phyloP scores from a whole-genome alignment of 331 rosid species.

The Cydonia oblonga region DNA sequence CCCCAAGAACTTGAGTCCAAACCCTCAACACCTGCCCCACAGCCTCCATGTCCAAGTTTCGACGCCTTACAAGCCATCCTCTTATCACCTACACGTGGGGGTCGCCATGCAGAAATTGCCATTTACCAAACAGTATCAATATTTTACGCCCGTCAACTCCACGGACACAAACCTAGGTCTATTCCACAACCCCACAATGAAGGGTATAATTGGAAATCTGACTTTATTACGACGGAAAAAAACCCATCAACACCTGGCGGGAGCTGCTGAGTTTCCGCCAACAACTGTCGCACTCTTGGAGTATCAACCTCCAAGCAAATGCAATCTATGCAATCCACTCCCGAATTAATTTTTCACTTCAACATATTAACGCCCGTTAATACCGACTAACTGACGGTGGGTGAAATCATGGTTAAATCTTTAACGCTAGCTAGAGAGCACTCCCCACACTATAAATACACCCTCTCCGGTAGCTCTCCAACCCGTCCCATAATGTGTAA shows the following conservation, averaged over 20 bases:
- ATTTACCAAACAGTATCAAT: not conserved
- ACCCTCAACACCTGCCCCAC: not conserved
- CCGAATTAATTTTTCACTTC: not conserved
- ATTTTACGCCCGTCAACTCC: not conserved
- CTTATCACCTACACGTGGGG: conserved; percentile 6
- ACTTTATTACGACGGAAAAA: not conserved
- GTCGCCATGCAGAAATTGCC: not conserved
- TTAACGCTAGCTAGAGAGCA: not conserved
- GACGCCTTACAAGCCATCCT: not conserved
- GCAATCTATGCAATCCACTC: not conserved
- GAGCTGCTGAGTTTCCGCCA: not conserved
- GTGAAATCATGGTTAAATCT: not conserved
- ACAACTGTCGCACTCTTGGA: conserved; percentile 19
- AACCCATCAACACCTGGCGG: conserved; percentile 11
- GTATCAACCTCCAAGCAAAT: conserved; percentile 8
- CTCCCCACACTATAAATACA: conserved; percentile 10
- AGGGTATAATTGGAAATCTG: not conserved
- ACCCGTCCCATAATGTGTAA: not conserved
- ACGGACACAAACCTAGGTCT: too few relatives aligned
- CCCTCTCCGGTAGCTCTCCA: not conserved
- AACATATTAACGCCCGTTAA: not conserved
- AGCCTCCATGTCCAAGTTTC: not conserved
- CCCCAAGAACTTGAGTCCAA: not conserved
- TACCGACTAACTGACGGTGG: not conserved
- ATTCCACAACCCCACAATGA: not conserved